Evolutionary conservation across 2,329 filamentous ascomycete genomes (phyloP).

Genomic region (Magnaporthales sp.): DNA sequence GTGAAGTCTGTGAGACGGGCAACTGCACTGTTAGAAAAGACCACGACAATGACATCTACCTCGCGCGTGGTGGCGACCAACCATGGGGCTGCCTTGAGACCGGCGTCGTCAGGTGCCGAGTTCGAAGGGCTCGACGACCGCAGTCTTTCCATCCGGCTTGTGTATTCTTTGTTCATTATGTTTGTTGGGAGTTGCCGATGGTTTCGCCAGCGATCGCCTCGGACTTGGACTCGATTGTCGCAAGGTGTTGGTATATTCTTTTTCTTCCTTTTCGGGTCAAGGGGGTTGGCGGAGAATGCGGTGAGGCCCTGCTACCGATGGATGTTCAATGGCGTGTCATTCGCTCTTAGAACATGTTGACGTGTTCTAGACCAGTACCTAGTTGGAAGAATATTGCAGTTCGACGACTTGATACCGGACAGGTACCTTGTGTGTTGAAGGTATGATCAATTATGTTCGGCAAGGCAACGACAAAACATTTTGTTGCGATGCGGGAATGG

Average conservation of each 20-base stretch:
- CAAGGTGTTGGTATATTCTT: neutral
- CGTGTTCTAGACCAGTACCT: neutral
- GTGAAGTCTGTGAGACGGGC: neutral
- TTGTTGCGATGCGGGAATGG: neutral
- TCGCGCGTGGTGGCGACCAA: neutral
- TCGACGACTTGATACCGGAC: neutral
- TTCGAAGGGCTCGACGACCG: slow-evolving; percentile 1
- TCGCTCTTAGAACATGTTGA: neutral
- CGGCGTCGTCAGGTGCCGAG: neutral
- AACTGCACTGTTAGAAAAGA: neutral
- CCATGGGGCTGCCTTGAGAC: neutral
- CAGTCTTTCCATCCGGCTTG: neutral
- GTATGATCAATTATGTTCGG: neutral
- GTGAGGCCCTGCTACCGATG: neutral
- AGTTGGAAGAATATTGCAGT: neutral
- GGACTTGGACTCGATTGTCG: neutral
- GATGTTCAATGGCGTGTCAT: neutral
- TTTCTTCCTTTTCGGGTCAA: neutral
- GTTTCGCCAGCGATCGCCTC: neutral
- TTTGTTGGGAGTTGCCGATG: neutral
- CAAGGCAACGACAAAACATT: neutral
- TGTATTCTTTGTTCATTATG: neutral
- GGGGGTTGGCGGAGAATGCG: neutral
- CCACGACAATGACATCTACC: neutral
- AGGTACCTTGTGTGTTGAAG: neutral